Evolutionary conservation across 2,329 filamentous ascomycete genomes (phyloP), one percentile per base, ranked within the genome.

Genomic region (Trichoderma guizhouense): DNA sequence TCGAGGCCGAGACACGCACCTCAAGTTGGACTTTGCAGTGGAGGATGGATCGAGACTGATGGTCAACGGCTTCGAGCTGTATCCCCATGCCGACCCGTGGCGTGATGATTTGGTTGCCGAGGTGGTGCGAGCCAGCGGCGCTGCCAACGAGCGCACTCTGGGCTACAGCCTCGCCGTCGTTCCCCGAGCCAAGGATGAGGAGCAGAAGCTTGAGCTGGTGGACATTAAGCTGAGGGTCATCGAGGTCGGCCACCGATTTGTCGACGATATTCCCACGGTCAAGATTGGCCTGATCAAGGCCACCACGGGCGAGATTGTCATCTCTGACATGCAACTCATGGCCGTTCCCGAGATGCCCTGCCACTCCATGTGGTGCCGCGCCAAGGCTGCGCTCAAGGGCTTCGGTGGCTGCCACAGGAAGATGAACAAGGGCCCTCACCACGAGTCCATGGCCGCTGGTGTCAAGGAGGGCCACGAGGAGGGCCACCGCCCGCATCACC

Each of bases 251-350:
- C 80, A 84, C 68, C 81, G 83, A 57, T 88, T 89, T 72, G 79
- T 91, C 69, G 81, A 87, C 58, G 84, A 81, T 28, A 82, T 90
- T 28, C 86, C 87, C 47, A 82, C 82, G 32, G 84, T 93, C 71
- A 85, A 87, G 60, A 82, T 93, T 60, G 87, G 87, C 75, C 82
- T 93, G 21, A 83, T 93, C 78, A 87, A 90, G 82, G 88, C 87
- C 1, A 83, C 85, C 5, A 81, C 81, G 18, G 86, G 85, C 69
- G 85, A 87, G 63, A 82, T 92, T 47, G 79, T 88, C 78, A 88
- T 92, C 74, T 84, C 82, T 57, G 81, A 81, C 55, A 80, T 88
- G 53, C 80, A 84, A 65, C 79, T 82, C 61, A 80, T 79, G 74
- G 77, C 81, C 12, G 74, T 78, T 24, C 69, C 69, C 58, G 72